phyloP scores from a whole-genome alignment of 305 asterid genomes.

The Fraxinus velutina region DNA sequence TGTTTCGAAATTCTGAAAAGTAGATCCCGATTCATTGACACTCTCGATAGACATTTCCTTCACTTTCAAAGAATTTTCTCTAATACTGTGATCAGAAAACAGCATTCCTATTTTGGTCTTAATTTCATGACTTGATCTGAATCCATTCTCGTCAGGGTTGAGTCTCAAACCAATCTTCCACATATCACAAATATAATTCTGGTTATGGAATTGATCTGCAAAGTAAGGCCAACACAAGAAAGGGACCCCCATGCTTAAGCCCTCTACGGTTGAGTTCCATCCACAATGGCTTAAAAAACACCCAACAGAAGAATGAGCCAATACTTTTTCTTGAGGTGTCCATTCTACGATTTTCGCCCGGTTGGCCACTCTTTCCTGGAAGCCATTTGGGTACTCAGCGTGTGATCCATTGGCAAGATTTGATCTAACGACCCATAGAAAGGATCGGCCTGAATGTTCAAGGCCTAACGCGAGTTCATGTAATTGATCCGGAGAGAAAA shows the following conservation, averaged over 20 bases:
- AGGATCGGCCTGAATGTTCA: slow-evolving; percentile 17
- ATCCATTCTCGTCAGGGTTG: slow-evolving; percentile 28
- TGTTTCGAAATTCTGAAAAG: slow-evolving; percentile 22
- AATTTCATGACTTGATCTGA: slow-evolving; percentile 36
- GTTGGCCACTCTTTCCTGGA: neutral
- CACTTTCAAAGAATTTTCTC: slow-evolving; percentile 29
- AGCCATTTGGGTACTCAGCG: neutral
- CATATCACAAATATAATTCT: slow-evolving; percentile 34
- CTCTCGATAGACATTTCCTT: slow-evolving; percentile 29
- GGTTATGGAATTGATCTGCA: slow-evolving; percentile 37
- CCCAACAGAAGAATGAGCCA: slow-evolving; percentile 37
- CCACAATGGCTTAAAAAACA: slow-evolving; percentile 56
- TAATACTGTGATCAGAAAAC: slow-evolving; percentile 20
- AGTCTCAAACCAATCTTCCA: slow-evolving; percentile 43
- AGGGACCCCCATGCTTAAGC: slow-evolving; percentile 38
- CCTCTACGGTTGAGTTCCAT: slow-evolving; percentile 47
- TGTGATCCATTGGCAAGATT: slow-evolving; percentile 21
- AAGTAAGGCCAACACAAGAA: slow-evolving; percentile 55
- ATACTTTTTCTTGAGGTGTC: slow-evolving; percentile 22
- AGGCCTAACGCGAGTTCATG: slow-evolving; percentile 23
- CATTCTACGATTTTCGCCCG: neutral
- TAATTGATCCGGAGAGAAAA: slow-evolving; percentile 8
- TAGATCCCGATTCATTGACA: slow-evolving; percentile 22
- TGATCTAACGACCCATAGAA: slow-evolving; percentile 43
- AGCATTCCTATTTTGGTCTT: slow-evolving; percentile 20